phyloP scores from a whole-genome alignment of 2,329 filamentous ascomycete genomes.

The Cytospora paraplurivora region DNA sequence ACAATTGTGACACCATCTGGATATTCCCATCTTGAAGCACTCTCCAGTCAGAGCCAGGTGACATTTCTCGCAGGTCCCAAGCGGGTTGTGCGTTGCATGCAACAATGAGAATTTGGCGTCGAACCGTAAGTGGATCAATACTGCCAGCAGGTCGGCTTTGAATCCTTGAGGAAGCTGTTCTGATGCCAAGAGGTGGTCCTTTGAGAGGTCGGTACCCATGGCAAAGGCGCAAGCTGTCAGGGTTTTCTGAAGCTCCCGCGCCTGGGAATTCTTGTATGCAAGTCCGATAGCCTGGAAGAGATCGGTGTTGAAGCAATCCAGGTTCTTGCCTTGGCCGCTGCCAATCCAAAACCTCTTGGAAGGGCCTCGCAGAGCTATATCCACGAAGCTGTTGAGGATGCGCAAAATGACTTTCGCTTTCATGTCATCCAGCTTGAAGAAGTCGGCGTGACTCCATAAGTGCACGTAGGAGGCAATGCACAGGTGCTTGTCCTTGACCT shows the following conservation, averaged over 20 bases:
- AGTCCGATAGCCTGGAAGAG: neutral
- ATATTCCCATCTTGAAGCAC: neutral
- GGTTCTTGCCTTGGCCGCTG: neutral
- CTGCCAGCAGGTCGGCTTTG: neutral
- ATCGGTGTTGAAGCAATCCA: neutral
- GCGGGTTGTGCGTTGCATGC: too few relatives aligned
- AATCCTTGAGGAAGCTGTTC: neutral
- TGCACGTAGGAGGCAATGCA: too few relatives aligned
- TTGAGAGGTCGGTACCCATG: neutral
- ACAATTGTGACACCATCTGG: neutral
- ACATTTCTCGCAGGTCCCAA: neutral
- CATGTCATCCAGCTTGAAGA: constrained; percentile 2
- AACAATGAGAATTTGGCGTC: neutral
- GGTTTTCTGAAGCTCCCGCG: neutral
- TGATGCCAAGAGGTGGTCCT: neutral
- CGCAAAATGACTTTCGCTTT: neutral
- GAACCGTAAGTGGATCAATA: neutral
- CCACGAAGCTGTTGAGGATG: neutral
- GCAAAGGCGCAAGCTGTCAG: neutral
- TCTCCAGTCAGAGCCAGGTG: neutral
- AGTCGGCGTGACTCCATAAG: constrained; percentile 7
- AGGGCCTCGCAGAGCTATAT: too few relatives aligned
- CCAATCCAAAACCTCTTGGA: neutral
- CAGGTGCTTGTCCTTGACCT: neutral
- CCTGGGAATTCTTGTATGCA: neutral